Conservation (phyloP, 164 flowering plant species). For the Nelumbo lutea region DNA sequence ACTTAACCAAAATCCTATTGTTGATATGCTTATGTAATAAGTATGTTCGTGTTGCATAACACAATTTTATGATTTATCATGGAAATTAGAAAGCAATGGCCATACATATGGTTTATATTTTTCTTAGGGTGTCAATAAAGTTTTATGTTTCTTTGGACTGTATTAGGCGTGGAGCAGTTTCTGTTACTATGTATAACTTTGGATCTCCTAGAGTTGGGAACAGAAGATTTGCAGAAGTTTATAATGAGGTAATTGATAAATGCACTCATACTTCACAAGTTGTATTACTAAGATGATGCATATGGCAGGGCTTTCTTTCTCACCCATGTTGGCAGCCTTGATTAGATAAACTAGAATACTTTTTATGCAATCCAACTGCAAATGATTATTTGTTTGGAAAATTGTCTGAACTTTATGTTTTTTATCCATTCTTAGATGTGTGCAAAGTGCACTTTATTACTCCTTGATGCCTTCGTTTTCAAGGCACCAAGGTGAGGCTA, state of each 20-base stretch:
- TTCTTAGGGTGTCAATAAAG: background rate
- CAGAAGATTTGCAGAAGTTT: constrained; percentile 77
- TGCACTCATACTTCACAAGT: background rate
- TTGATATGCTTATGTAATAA: background rate
- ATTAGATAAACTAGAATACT: background rate
- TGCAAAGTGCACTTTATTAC: no score
- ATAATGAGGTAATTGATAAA: constrained; percentile 63
- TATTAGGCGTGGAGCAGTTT: constrained; percentile 62
- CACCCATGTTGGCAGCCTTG: background rate
- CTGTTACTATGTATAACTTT: constrained; percentile 92
- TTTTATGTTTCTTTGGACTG: background rate
- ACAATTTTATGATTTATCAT: no score
- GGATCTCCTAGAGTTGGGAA: constrained; percentile 99
- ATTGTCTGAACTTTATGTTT: background rate
- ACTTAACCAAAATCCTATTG: background rate
- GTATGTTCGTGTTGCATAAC: background rate
- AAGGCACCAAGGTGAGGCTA: no score
- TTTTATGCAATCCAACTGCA: background rate
- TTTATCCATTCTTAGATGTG: no score
- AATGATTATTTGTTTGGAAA: background rate
- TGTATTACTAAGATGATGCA: background rate
- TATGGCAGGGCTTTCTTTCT: constrained; percentile 3
- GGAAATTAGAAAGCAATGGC: no score
- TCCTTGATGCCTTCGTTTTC: no score
- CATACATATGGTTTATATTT: no score